Evolutionary conservation across 208 protist genomes (phyloP), one percentile per base, ranked within the genome.

Genomic region (Acanthamoeba quina): DNA sequence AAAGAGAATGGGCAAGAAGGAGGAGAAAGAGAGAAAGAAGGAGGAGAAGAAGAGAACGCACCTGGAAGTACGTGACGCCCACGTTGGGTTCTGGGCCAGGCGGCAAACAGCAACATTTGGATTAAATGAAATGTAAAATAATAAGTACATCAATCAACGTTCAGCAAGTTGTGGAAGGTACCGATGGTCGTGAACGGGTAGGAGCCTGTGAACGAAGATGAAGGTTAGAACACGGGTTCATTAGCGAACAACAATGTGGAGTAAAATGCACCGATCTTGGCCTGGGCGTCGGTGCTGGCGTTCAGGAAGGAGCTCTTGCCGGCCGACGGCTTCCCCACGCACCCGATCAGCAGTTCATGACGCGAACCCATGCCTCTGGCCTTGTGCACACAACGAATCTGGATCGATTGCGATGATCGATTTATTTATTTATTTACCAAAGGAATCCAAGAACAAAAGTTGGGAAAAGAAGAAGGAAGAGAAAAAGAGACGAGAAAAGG

Each of bases 151-250:
- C n/a, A 54, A 47, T 13, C 31, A n/a, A 13, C 19, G 21, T 24
- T 9, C 21, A 26, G 49, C 17, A 41, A 7, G n/a, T n/a, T 31
- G 41, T 17, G 11, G 31, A 83, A 83, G 13, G 49, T 82, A 93
- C 89, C 89, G 3, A 97, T 97, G 11, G 96, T 97, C 37, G 96
- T 97, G 70, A 97, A 97, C 26, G 96, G 96, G 56, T 97, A 96
- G 92, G 80, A 95, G 4, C 95, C 95, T 95, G 47, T 13, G 34
- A 10, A 3, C n/a, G 47, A 83, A n/a, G 64, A 72, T 74, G 10
- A 70, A 64, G 6, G 68, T 76, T 44, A 76, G n/a, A n/a, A n/a
- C n/a, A n/a, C n/a, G n/a, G n/a, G n/a, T n/a, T n/a, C n/a, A 76
- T 70, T 5, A 85, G 6, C 15, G 37, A 94, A 94, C 11, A 37